Conservation (phyloP, 768 basidiomycete species). For the Termitomyces sp. region DNA sequence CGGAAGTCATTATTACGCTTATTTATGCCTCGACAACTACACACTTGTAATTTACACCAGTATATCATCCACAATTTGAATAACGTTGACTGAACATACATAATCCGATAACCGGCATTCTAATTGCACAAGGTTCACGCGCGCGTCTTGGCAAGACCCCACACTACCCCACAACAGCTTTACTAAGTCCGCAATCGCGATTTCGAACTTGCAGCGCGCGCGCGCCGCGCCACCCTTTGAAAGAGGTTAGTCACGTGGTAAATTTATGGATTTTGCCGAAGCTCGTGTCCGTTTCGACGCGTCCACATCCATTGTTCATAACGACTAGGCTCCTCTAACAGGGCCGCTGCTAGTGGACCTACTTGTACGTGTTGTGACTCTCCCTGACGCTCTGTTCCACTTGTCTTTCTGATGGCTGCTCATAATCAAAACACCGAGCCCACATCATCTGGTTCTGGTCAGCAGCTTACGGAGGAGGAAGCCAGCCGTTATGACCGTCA, state of each 20-base stretch:
- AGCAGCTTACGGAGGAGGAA: slow-evolving; percentile 61
- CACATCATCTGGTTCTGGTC: slow-evolving; percentile 7
- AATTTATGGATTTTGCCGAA: neutral
- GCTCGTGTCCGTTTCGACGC: neutral
- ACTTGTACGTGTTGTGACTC: neutral
- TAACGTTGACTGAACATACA: neutral
- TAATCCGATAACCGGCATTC: neutral
- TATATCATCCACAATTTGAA: slow-evolving; percentile 6
- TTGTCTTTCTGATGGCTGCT: slow-evolving; percentile 7
- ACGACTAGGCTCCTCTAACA: neutral
- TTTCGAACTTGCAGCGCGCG: too few species aligned
- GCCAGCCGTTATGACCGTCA: slow-evolving; percentile 91
- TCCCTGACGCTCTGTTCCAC: neutral
- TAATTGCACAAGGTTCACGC: too few species aligned
- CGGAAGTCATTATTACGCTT: slow-evolving; percentile 17
- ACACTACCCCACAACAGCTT: neutral
- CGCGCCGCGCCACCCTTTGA: neutral
- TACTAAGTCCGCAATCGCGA: neutral
- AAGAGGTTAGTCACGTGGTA: neutral
- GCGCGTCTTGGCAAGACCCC: neutral
- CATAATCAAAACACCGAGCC: slow-evolving; percentile 9
- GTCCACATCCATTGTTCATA: neutral
- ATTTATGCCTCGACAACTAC: slow-evolving; percentile 9
- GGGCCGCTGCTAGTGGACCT: neutral
- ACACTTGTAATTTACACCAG: slow-evolving; percentile 15